Evolutionary conservation across 108 stramenopile genomes (phyloP), one percentile per base, ranked within the genome.

Genomic region (Stephanodiscus minutulus): DNA sequence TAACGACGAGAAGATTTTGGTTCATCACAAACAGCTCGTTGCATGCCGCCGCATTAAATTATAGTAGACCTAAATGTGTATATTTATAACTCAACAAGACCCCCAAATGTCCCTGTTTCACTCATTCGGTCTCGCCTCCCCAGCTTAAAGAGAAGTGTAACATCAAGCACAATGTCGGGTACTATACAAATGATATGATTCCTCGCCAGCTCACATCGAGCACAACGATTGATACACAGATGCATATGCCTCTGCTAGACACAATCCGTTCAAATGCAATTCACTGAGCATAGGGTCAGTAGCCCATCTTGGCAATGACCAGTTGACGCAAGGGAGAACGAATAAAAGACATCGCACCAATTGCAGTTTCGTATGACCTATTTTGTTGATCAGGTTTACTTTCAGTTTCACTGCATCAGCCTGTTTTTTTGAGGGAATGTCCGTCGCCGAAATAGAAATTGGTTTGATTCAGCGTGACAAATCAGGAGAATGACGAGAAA

Each of bases 251-350:
- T 94, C 92, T 4, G 82, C 66, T 77, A 84, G 82, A 72, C 81
- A 85, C 44, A 94, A 73, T 60, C 83, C 82, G 74, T 91, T 91
- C 29, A 84, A 72, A 15, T 65, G 18, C 25, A 37, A 50, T 25
- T 86, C 77, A 28, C 75, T 61, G 27, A 94, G 66, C 76, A 79
- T 74, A 10, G 90, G 90, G 50, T 91, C 54, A 15, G 86, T 85
- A 60, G 89, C 92, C 88, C 88, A 94, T 5, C 89, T 85, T 8
- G 86, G 84, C n/a, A 90, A 49, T 11, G 87, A 86, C 92, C 92
- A 94, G 66, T 88, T 74, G 52, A 90, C 68, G 25, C 82, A 77
- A 33, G 92, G 92, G 5, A 88, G 65, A 29, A 79, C 56, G 71
- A 87, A 94, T 52, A 91, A 46, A 12, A 83, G 59, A 69, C 79